Conservation (phyloP, 192 early-diverging fungal genomes). For the Backusella tarrabulga region DNA sequence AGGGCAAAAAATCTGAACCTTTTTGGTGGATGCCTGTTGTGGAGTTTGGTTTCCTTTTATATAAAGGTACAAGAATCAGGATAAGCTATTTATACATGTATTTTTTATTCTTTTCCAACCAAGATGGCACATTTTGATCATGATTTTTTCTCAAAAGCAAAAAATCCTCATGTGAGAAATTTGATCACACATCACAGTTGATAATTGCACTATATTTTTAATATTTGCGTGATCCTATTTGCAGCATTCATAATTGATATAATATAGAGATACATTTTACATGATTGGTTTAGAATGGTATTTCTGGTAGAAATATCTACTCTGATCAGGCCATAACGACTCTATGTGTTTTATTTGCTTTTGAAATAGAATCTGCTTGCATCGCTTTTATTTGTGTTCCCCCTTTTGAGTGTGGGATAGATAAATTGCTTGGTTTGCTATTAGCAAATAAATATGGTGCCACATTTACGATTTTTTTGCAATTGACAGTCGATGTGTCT, state of each 20-base stretch:
- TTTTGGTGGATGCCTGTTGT: neutral
- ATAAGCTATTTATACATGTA: neutral
- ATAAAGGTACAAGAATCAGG: neutral
- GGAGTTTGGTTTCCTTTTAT: neutral
- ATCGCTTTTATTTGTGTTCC: neutral
- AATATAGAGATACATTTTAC: neutral
- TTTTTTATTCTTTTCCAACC: neutral
- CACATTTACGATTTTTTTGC: neutral
- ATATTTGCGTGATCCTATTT: neutral
- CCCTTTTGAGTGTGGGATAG: neutral
- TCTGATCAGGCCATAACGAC: neutral
- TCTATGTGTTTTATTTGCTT: neutral
- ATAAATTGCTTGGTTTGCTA: neutral
- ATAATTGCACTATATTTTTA: neutral
- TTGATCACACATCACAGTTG: neutral
- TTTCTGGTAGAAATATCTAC: neutral
- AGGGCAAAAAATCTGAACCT: neutral
- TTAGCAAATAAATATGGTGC: neutral
- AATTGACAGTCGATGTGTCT: neutral
- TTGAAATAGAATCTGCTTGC: neutral
- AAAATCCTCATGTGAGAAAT: neutral
- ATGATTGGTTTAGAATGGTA: neutral
- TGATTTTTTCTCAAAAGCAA: neutral
- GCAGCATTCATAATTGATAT: neutral
- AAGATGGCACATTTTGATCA: neutral